Percentiles rank a stretch among this genome's conserved stretches.
phyloP scores from a whole-genome alignment of 169 alveolate genomes.

The Eimeria acervulina region DNA sequence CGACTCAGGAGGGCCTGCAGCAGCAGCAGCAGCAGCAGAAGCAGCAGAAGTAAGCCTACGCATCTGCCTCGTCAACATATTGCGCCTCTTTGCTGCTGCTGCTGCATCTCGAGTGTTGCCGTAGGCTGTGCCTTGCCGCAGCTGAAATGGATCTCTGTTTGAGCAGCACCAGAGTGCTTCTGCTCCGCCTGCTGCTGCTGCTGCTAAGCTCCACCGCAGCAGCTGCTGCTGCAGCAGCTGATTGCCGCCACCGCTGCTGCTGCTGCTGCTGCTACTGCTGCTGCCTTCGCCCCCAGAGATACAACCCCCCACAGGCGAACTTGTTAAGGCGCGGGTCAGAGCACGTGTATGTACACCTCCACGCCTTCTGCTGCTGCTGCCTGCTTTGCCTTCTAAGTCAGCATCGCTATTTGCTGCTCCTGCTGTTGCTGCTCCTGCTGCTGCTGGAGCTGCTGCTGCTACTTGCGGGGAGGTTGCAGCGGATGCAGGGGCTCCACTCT shows the following conservation, averaged over 20 bases:
- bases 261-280: constrained; percentile 65
- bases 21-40: constrained; percentile 13
- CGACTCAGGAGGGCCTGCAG: background rate
- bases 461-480: background rate
- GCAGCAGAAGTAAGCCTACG: constrained; percentile 44
- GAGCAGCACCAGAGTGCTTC: constrained; percentile 55
- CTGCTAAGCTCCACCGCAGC: constrained; percentile 14
- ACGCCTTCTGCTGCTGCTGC: background rate
- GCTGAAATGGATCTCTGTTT: constrained; percentile 38
- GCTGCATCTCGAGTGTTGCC: constrained; percentile 44
- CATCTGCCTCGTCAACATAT: constrained; percentile 27
- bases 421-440: constrained; percentile 52
- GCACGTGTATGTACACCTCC: constrained; percentile 59
- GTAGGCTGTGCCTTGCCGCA: constrained; percentile 17
- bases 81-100: constrained; percentile 58
- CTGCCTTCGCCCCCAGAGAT: background rate
- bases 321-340: constrained; percentile 8
- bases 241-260: constrained; percentile 21
- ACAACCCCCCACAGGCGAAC: constrained; percentile 1
- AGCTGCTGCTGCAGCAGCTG: constrained; percentile 47
- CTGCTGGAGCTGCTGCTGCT: constrained; percentile 24
- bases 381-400: constrained; percentile 28
- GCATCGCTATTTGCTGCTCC: constrained; percentile 40
- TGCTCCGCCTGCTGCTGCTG: constrained; percentile 52
- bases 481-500: background rate